These are phyloP conservation scores for Neonectria hederae DNA, from an alignment of 2,329 filamentous ascomycete species.

Conservation along the genomic window DNA sequence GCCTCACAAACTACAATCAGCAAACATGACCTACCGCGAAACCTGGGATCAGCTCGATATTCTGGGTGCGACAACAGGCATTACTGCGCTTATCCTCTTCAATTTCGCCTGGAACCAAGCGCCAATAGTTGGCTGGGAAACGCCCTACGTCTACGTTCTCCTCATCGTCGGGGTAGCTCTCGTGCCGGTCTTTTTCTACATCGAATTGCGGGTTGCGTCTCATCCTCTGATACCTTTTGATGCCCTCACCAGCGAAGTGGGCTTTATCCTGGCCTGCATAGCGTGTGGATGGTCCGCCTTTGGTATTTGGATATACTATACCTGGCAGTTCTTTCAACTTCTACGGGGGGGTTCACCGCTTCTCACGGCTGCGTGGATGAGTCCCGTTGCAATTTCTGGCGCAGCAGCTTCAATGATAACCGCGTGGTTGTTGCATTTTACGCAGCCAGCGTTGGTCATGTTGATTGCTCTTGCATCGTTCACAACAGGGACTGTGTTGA, in stretches of 20 bases:
- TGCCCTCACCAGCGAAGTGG: slow-evolving; percentile 54
- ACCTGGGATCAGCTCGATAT: slow-evolving; percentile 50
- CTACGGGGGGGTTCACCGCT: slow-evolving; percentile 55
- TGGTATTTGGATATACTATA: slow-evolving; percentile 63
- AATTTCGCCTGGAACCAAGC: slow-evolving; percentile 76
- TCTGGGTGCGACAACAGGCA: slow-evolving; percentile 54
- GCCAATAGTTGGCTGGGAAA: slow-evolving; percentile 65
- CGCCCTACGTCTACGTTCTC: slow-evolving; percentile 63
- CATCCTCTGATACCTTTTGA: slow-evolving; percentile 67
- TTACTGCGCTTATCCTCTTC: slow-evolving; percentile 67
- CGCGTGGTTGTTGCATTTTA: slow-evolving; percentile 51
- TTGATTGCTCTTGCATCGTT: slow-evolving; percentile 56
- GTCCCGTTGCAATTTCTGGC: slow-evolving; percentile 55
- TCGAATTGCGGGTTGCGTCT: slow-evolving; percentile 59
- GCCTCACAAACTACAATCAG: slow-evolving; percentile 28
- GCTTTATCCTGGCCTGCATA: slow-evolving; percentile 66
- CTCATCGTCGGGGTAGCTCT: slow-evolving; percentile 67
- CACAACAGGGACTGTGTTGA: slow-evolving; percentile 53
- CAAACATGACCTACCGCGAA: slow-evolving; percentile 21
- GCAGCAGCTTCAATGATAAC: slow-evolving; percentile 56
- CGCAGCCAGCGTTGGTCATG: slow-evolving; percentile 52
- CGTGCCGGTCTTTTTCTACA: slow-evolving; percentile 63
- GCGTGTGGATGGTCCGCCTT: slow-evolving; percentile 65
- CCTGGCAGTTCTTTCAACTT: slow-evolving; percentile 59
- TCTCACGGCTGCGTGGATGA: slow-evolving; percentile 55